Evolutionary conservation across 2,329 filamentous ascomycete genomes (phyloP), one percentile per base, ranked within the genome.

Genomic region (Pseudogymnoascus sp.): DNA sequence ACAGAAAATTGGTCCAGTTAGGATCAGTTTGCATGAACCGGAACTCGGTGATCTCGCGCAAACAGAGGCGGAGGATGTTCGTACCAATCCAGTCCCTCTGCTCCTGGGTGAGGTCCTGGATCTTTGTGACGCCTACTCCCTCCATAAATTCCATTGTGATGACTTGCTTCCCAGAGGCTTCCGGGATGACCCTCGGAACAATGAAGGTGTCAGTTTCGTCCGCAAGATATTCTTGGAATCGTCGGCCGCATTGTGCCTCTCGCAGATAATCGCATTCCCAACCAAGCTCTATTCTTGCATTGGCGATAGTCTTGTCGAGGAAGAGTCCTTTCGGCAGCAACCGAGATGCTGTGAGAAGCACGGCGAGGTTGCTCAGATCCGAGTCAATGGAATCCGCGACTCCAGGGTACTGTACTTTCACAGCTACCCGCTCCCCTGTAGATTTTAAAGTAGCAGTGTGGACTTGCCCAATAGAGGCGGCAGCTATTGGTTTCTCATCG

Each of bases 1-100:
- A 99, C 18, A 97, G 82, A 75, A 99, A 99, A 76, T 99, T 99
- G 36, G 93, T 97, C 95, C 95, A 99, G 80, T 99, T 99, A 42
- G 95, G 95, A 73, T 99, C 95, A 4, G 95, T 99, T 78, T 99
- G 95, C 95, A 99, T 99, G 79, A 96, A 97, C 65, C 83, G 87
- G 84, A 97, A 97, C 76, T 96, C 91, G 67, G 88, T 88, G 69
- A 97, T 93, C 77, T 97, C 95, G 64, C 93, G 88, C 40, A 97
- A 83, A 73, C 92, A 97, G 9, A 99, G 86, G 3, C 92, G 89
- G 61, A 97, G 83, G 68, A 97, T 90, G 71, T 97, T 90, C 0
- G 91, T 95, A 62, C 95, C 95, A 71, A 99, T 96, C 91, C 93
- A 97, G 78, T 99, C 92, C 65, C 88, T 87, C 75, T 97, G 91